Percentiles rank a stretch among this genome's conserved stretches.
These are phyloP conservation scores for Angomonas ambiguus DNA, from an alignment of 208 protist species.

Conservation along the genomic window DNA sequence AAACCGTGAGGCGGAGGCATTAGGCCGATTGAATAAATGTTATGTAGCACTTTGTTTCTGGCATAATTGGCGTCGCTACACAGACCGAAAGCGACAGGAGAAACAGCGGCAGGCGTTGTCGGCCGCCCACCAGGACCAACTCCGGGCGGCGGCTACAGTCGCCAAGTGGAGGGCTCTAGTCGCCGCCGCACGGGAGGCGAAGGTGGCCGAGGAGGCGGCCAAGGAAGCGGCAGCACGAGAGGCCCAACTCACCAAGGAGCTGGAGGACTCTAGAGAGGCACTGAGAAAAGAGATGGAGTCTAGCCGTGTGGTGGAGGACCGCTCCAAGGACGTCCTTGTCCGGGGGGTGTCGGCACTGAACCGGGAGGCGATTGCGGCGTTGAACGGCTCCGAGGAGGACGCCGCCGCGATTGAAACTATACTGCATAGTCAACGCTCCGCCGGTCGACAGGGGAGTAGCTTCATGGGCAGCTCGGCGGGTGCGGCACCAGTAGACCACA, in stretches of 20 bases:
- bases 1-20: constrained; percentile 3
- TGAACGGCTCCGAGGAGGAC: constrained; percentile 36
- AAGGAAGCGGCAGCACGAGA: constrained; percentile 26
- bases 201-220: constrained; percentile 20
- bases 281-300: constrained; percentile 32
- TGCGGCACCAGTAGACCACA: constrained; percentile 5
- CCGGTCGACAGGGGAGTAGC: neutral
- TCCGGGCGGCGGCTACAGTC: constrained; percentile 24
- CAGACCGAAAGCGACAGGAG: neutral
- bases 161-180: constrained; percentile 61
- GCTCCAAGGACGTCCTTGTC: constrained; percentile 77
- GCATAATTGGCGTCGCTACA: neutral
- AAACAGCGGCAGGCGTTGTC: neutral
- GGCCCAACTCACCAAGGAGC: constrained; percentile 35
- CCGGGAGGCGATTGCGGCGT: constrained; percentile 85
- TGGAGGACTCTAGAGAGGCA: constrained; percentile 26
- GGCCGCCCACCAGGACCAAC: constrained; percentile 11
- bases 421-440: constrained; percentile 18
- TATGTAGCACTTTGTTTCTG: neutral
- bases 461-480: neutral
- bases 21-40: neutral
- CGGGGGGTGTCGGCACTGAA: constrained; percentile 87
- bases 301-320: constrained; percentile 46
- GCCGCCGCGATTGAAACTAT: constrained; percentile 50
- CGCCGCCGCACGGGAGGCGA: constrained; percentile 21